phyloP scores from a whole-genome alignment of 1,284 basidiomycete genomes.

The Somion occarium region DNA sequence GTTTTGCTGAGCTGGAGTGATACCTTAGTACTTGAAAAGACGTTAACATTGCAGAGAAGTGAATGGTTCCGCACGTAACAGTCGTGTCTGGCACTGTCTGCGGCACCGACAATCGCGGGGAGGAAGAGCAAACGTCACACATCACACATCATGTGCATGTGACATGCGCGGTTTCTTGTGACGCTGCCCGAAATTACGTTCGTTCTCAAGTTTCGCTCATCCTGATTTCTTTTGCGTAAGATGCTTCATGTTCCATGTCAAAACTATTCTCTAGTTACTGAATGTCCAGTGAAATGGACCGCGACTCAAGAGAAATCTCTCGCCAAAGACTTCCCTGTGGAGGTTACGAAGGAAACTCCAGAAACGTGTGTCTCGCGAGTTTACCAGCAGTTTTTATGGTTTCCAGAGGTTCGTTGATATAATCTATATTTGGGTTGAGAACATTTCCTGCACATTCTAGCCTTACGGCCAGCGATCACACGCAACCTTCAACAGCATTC shows the following conservation, averaged over 20 bases:
- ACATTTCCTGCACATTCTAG: too few species aligned
- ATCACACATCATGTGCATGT: neutral
- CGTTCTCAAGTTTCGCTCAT: too few species aligned
- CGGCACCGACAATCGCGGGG: neutral
- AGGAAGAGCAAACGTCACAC: neutral
- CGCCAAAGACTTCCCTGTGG: slow-evolving; percentile 18
- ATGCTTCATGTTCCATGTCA: neutral
- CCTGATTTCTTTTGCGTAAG: too few species aligned
- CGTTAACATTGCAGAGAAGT: too few species aligned
- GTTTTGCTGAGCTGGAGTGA: neutral
- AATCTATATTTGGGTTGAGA: too few species aligned
- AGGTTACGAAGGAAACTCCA: slow-evolving; percentile 10
- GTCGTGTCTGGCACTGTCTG: neutral
- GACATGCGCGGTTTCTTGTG: neutral
- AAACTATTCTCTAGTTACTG: slow-evolving; percentile 2
- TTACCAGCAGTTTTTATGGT: slow-evolving; percentile 76
- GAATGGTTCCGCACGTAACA: too few species aligned
- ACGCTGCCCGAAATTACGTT: too few species aligned
- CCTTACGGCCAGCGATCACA: too few species aligned
- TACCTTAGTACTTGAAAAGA: too few species aligned
- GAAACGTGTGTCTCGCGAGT: slow-evolving; percentile 21
- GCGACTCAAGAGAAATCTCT: slow-evolving; percentile 25
- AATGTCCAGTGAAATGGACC: slow-evolving; percentile 27
- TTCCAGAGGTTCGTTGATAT: slow-evolving; percentile 50
- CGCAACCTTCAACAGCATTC: too few species aligned